Percentiles rank a stretch among this genome's conserved stretches.
These are phyloP conservation scores for Candida anglica DNA, from an alignment of 805 yeast species.

Conservation along the genomic window DNA sequence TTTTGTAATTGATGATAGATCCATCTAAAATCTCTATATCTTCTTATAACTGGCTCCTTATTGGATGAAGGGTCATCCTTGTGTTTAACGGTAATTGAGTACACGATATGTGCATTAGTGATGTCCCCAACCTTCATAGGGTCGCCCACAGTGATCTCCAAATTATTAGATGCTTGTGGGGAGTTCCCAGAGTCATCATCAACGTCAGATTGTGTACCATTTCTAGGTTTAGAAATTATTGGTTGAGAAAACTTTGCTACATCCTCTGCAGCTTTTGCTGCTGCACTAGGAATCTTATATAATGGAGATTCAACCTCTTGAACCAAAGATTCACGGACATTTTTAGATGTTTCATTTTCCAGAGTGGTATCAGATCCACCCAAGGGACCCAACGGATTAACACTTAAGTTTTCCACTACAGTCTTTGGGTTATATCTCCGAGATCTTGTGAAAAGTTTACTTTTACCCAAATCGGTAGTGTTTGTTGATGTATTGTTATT, in stretches of 20 bases:
- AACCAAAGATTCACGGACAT: conserved; percentile 19
- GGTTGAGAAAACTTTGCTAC: conserved; percentile 5
- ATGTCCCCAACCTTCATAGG: conserved; percentile 91
- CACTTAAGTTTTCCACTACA: conserved; percentile 13
- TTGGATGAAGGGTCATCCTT: conserved; percentile 27
- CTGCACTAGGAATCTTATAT: conserved; percentile 34
- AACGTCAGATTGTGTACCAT: background rate
- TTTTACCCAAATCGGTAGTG: conserved; percentile 21
- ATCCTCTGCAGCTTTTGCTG: conserved; percentile 7
- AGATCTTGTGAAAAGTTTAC: conserved; percentile 28
- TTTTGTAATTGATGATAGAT: conserved; percentile 80
- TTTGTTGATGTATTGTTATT: conserved; percentile 15
- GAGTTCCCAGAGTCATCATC: background rate
- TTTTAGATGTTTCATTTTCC: conserved; percentile 6
- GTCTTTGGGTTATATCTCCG: conserved; percentile 25
- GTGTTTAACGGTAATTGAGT: conserved; percentile 66
- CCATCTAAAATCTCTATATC: conserved; percentile 94
- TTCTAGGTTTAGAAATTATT: conserved; percentile 3
- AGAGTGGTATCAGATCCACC: conserved; percentile 10
- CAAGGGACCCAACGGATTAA: conserved; percentile 24
- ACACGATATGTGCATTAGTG: conserved; percentile 84
- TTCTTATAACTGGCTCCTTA: conserved; percentile 54
- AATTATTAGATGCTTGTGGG: conserved; percentile 14
- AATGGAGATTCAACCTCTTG: conserved; percentile 53
- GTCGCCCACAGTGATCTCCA: conserved; percentile 77